Evolutionary conservation across 768 basidiomycete genomes (phyloP), one percentile per base, ranked within the genome.

Genomic region (Coprinellus micaceus): DNA sequence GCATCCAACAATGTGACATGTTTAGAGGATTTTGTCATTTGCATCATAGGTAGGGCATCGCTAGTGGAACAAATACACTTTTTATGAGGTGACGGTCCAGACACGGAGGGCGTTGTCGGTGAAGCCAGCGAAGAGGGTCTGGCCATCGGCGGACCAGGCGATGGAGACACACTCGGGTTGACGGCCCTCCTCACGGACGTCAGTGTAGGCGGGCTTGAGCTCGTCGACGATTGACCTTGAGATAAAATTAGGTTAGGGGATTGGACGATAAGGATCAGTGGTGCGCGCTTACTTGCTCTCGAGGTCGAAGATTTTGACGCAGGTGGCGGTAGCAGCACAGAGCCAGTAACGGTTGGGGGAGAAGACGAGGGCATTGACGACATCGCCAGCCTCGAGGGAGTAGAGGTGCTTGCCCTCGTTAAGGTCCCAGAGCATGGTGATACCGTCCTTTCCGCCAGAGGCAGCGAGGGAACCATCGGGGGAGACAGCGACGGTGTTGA

Each of bases 401-500:
- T 99, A 99, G 68, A 99, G 87, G 83, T 98, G 97, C 81, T 98
- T 98, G 82, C 94, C 95, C 82, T 98, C 97, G 78, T 98, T 98
- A 67, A 99, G 80, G 73, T 99, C 97, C 97, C 97, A 99, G 61
- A 98, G 89, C 95, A 98, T 98, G 72, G 95, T 97, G 76, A 98
- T 96, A 60, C 95, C 95, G 74, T 99, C 97, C 78, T 98, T 98
- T 67, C 97, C 97, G 70, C 97, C 97, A 48, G 97, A 98, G 47
- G 97, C 97, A 64, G 96, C 95, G 68, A 99, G 85, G 24, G 97
- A 99, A 62, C 97, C 97, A 70, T 99, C 97, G 52, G 97, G 97
- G 36, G 97, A 99, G 58, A 99, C 95, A 58, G 97, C 94, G 69
- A 99, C 77, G 66, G 96, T 94, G 82, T 94, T 98, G 76, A 99